Percentiles rank a stretch among this genome's conserved stretches.
Conservation (phyloP, 2,329 filamentous ascomycete species). For the Knufia fluminis region DNA sequence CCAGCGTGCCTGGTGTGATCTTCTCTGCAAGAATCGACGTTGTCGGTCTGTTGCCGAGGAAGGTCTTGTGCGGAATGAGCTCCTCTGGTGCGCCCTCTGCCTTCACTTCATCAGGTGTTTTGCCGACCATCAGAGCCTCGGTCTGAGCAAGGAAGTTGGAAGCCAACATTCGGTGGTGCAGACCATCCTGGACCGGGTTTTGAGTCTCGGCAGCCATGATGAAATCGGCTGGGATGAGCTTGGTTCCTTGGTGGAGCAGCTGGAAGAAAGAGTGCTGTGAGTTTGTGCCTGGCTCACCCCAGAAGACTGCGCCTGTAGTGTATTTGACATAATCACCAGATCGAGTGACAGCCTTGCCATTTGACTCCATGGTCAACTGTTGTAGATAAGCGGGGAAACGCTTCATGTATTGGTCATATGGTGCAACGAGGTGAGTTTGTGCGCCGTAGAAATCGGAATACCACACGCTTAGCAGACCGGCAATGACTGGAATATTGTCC, state of each 20-base stretch:
- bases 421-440: constrained; percentile 93
- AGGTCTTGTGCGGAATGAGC: constrained; percentile 95
- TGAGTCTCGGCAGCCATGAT: constrained; percentile 93
- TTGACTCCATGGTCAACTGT: constrained; percentile 99
- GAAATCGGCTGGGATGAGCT: constrained; percentile 97
- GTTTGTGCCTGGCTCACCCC: constrained; percentile 97
- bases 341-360: constrained; percentile 93
- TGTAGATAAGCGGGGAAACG: constrained; percentile 98
- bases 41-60: constrained; percentile 93
- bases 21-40: constrained; percentile 87
- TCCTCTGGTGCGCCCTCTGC: constrained; percentile 39
- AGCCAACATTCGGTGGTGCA: constrained; percentile 67
- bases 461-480: constrained; percentile 91
- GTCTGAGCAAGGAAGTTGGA: constrained; percentile 44
- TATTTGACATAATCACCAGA: constrained; percentile 86
- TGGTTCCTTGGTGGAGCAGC: constrained; percentile 96
- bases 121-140: constrained; percentile 46
- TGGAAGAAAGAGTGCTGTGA: constrained; percentile 99
- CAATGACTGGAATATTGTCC: constrained; percentile 89
- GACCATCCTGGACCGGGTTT: constrained; percentile 85
- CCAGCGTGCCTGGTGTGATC: constrained; percentile 89
- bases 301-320: constrained; percentile 90
- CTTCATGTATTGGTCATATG: constrained; percentile 98
- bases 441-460: constrained; percentile 98
- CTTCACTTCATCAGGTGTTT: constrained; percentile 40